Percentiles rank a stretch among this genome's conserved stretches.
Evolutionary conservation across 2,329 filamentous ascomycete species (phyloP).

Genomic region (Aspergillus sergii): DNA sequence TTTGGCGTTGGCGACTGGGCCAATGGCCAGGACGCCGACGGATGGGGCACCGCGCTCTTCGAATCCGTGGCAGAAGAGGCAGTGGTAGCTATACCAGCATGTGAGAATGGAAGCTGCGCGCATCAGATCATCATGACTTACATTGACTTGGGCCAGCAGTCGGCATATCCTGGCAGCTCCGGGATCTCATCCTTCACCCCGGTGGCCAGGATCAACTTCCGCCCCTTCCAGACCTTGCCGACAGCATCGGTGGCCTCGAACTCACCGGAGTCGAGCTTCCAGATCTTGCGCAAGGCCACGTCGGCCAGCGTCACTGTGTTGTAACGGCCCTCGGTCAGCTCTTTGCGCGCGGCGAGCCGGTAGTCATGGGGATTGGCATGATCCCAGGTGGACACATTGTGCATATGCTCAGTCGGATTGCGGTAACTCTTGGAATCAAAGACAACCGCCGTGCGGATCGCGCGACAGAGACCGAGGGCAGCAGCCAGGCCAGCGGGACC

Average conservation of each 20-base stretch:
- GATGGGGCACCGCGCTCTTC: conserved; percentile 14
- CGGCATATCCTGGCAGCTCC: background rate
- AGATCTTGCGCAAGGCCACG: background rate
- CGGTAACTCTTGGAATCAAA: background rate
- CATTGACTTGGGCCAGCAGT: background rate
- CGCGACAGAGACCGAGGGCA: background rate
- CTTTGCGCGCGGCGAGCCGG: background rate
- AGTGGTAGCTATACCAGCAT: conserved; percentile 9
- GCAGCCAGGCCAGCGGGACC: background rate
- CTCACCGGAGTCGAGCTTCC: background rate
- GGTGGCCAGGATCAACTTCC: background rate
- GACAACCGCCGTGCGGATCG: background rate
- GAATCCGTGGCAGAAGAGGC: conserved; percentile 17
- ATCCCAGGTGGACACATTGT: background rate
- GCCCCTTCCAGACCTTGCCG: background rate
- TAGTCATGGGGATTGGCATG: background rate
- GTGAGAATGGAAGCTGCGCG: too few species aligned
- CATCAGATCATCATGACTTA: background rate
- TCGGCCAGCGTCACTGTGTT: background rate
- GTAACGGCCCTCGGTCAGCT: background rate
- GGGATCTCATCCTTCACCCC: background rate
- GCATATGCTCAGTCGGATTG: background rate
- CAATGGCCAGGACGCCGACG: conserved; percentile 21
- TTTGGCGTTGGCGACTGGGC: conserved; percentile 40
- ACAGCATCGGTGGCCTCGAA: background rate